These are phyloP conservation scores for Colletotrichum destructivum DNA, from an alignment of 2,329 filamentous ascomycete species.

Conservation along the genomic window DNA sequence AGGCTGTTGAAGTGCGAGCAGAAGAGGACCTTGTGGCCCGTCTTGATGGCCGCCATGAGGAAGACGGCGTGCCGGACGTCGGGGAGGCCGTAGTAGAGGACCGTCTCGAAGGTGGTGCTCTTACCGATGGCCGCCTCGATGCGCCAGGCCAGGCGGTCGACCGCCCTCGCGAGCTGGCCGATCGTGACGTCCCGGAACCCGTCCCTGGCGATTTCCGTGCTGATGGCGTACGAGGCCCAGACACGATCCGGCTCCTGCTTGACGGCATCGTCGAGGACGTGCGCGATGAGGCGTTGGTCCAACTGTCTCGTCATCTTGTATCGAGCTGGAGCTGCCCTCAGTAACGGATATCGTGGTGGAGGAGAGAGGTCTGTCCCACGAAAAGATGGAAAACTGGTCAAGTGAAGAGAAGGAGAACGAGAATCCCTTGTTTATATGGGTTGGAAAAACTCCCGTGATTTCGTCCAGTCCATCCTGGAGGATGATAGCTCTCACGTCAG, in stretches of 20 bases:
- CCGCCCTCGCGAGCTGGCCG: slow-evolving; percentile 47
- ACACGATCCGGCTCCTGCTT: slow-evolving; percentile 49
- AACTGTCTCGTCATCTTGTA: not conserved
- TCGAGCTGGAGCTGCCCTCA: not conserved
- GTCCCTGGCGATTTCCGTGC: slow-evolving; percentile 47
- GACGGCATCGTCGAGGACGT: not conserved
- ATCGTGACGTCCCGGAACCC: slow-evolving; percentile 51
- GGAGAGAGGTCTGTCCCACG: not conserved
- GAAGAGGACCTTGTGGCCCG: slow-evolving; percentile 57
- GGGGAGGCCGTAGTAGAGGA: slow-evolving; percentile 53
- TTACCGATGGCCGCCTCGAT: slow-evolving; percentile 50
- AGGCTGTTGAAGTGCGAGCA: slow-evolving; percentile 52
- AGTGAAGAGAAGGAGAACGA: not conserved
- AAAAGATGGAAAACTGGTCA: not conserved
- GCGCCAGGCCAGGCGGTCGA: slow-evolving; percentile 52
- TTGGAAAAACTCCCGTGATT: not conserved
- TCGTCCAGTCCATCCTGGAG: not conserved
- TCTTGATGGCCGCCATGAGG: slow-evolving; percentile 58
- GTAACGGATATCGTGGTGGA: not conserved
- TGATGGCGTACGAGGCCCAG: slow-evolving; percentile 53
- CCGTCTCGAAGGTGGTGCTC: slow-evolving; percentile 50
- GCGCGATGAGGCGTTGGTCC: not conserved
- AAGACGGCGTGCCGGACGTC: slow-evolving; percentile 57
- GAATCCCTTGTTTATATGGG: not conserved
- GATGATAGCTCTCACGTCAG: not conserved